phyloP scores from a whole-genome alignment of 345 rosid genomes.

The Pistacia vera region DNA sequence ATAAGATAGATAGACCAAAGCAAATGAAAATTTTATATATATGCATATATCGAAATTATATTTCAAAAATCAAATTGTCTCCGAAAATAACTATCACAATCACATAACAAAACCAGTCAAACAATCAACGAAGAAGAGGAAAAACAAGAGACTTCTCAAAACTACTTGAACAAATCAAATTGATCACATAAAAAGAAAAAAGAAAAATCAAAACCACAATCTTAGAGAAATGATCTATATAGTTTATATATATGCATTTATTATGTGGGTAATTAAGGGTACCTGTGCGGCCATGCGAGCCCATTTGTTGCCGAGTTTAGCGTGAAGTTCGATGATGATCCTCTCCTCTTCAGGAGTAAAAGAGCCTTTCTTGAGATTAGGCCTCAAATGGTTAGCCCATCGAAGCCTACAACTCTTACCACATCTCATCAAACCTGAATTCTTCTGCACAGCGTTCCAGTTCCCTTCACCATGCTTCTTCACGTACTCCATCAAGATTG shows the following conservation, averaged over 20 bases:
- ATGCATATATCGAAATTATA: neutral
- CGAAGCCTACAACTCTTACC: constrained; percentile 89
- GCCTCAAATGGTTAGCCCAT: constrained; percentile 93
- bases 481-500: constrained; percentile 70
- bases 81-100: neutral
- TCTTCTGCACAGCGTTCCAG: constrained; percentile 82
- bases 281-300: constrained; percentile 98
- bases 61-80: neutral
- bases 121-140: neutral
- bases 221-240: neutral
- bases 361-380: constrained; percentile 78
- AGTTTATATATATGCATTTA: too few species aligned
- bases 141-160: neutral
- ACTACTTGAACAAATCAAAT: neutral
- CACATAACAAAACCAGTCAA: neutral
- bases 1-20: neutral
- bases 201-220: neutral
- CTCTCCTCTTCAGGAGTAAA: constrained; percentile 70
- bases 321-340: constrained; percentile 78
- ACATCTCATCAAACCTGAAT: constrained; percentile 73
- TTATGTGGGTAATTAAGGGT: neutral
- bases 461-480: constrained; percentile 76
- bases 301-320: constrained; percentile 87
- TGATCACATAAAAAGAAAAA: neutral
- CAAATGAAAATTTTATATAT: neutral